Evolutionary conservation across 148 eudicot species (phyloP), one percentile per base, ranked within the genome.

Genomic region (Spergularia bocconei): DNA sequence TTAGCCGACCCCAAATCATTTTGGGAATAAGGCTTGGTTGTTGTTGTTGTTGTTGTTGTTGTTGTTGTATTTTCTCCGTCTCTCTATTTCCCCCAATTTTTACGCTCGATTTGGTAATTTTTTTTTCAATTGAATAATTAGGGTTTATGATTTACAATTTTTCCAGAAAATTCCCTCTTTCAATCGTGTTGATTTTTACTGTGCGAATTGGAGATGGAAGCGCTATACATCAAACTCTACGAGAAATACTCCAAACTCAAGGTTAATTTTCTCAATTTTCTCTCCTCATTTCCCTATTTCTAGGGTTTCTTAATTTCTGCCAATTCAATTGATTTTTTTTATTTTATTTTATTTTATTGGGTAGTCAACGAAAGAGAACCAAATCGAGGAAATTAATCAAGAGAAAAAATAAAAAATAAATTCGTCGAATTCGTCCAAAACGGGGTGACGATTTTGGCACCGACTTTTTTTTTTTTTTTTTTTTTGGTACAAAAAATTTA

Each of bases 341-440:
- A n/a, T 6, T 29, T 14, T 47, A n/a, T n/a, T 74, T 52, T 2
- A 17, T 63, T 53, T 20, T 19, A 55, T 13, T 29, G 33, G 21
- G 19, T 63, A 93, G 93, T 74, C 78, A 7, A 52, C 73, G 11
- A 87, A 86, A 78, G 83, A 82, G 63, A 67, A 82, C 52, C 80
- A 83, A 65, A 41, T 84, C 57, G 94, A 85, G 59, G 52, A 79
- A 71, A 17, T 83, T 72, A 89, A 84, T 62, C 56, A 44, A 16
- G 91, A 89, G 19, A 89, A 80, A 94, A 93, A 82, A 78, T 47
- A n/a, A n/a, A n/a, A n/a, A n/a, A n/a, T 71, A 88, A 87, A 53
- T 89, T 88, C 71, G 7, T 77, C 78, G 81, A 88, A 1, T 91
- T 56, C 81, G 73, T 72, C 11, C n/a, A n/a, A n/a, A n/a, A n/a